Evolutionary conservation across 1,284 basidiomycete genomes (phyloP), one percentile per base, ranked within the genome.

Genomic region (Fomitopsis pinicola): DNA sequence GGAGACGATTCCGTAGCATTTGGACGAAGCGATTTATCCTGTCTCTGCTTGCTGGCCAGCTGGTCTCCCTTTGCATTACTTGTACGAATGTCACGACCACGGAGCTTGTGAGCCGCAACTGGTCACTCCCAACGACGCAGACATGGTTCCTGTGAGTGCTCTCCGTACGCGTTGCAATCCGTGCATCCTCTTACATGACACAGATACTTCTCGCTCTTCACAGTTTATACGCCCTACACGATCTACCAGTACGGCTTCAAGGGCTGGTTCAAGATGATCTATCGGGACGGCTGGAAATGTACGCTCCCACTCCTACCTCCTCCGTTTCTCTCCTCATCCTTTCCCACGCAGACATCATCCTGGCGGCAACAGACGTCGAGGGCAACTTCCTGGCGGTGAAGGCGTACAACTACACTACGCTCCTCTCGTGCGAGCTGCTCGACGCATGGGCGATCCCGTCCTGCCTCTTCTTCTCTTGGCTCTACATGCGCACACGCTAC

Each of bases 371-470:
- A 71, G 92, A 94, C 69, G 91, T 94, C 44, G 91, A 93, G 71
- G 92, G 86, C 38, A 94, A 95, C 71, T 95, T 91, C 70, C 73
- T 92, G 57, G 92, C 91, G 46, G 85, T 95, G 60, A 91, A 91
- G 73, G 92, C 93, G 10, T 95, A 92, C 72, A 82, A 91, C 74
- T 94, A 92, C 77, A 95, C 93, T 44, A 91, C 91, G 63, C 76
- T 95, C 1, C 77, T 95, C 42, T 94, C 92, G 0, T 92, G 90
- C 74, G 92, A 93, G 89, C 81, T 95, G 15, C 85, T 95, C 58
- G 90, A 94, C 70, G 88, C 92, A 55, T 93, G 91, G 92, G 92
- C 92, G 0, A 94, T 92, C 67, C 93, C 93, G 19, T 83, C 91
- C 5, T 94, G 92, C 72, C 77, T 94, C 70, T 82, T 91, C 74